phyloP scores from a whole-genome alignment of 108 stramenopile genomes.

The Cyclotella kingstonii region DNA sequence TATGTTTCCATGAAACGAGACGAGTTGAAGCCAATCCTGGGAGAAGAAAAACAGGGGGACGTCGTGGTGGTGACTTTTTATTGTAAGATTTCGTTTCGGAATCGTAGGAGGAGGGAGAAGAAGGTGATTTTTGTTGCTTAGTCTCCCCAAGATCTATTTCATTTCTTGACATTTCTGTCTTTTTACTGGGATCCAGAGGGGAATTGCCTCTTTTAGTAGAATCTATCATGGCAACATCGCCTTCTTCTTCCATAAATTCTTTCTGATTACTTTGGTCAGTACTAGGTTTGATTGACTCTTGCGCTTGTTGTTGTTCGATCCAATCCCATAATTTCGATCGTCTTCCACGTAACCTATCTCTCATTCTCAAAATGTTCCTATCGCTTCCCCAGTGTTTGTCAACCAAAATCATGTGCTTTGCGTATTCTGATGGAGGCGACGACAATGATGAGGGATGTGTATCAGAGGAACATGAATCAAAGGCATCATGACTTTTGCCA shows the following conservation, averaged over 20 bases:
- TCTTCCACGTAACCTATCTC: constrained; percentile 55
- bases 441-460: background rate
- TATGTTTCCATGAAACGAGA: constrained; percentile 78
- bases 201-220: too few species aligned
- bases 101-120: too few species aligned
- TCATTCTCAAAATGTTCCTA: constrained; percentile 58
- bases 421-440: background rate
- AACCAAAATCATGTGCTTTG: constrained; percentile 27
- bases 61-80: constrained; percentile 21
- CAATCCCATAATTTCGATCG: constrained; percentile 28
- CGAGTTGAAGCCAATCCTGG: constrained; percentile 85
- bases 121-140: constrained; percentile 16
- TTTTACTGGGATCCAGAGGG: too few species aligned
- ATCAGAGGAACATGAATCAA: too few species aligned
- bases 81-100: too few species aligned
- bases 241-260: constrained; percentile 1
- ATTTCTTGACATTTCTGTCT: too few species aligned
- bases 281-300: background rate
- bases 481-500: constrained; percentile 1
- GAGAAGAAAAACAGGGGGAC: constrained; percentile 82
- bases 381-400: constrained; percentile 88
- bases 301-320: constrained; percentile 16
- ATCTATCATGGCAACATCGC: too few species aligned
- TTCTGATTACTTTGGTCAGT: background rate
- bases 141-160: too few species aligned